Base-by-base conservation (phyloP, 331 rosid species). In the Cucumis variabilis region DNA sequence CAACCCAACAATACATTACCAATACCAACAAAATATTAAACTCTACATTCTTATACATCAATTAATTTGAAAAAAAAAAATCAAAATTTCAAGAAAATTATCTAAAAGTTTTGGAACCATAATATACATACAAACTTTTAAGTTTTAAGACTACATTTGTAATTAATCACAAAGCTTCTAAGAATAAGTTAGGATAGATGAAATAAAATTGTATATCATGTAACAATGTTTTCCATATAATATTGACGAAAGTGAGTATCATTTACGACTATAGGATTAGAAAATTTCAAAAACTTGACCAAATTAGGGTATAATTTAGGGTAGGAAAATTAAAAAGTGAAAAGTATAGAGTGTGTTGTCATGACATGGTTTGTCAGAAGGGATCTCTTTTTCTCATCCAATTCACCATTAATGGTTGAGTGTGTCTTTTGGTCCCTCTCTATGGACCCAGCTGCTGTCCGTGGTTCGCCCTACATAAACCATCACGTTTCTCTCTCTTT, bases 381-480 rank as follows among this genome's bases (percentile, higher is more conserved):
- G 68, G 68, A 80, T 80, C 84, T 80, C 25, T 27, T 27, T 70
- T 58, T 77, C 83, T 77, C 37, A 14, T 24, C 65, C 63, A 77
- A 77, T 77, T 50, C 6, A 77, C 14, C 65, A 80, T 25, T 51
- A 80, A 80, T 51, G 84, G 48, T n/a, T 51, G 68, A 53, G 5
- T 78, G 25, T 16, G 14, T 60, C 10, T 80, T 25, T 25, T 27
- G 84, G 84, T 80, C 84, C 84, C 27, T 80, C 68, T 50, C 25
- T 0, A 60, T 51, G 84, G 68, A 10, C 84, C 84, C 84, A 51
- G 44, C 51, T 28, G 12, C 17, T 80, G 85, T 80, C 85, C 46
- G 85, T 80, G 85, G 85, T 80, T 80, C 19, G 13, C 69, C 85
- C 85, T 53, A 58, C 85, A 80, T 7, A 4, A 80, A 55, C 85